Percentiles rank a stretch among this genome's conserved stretches.
Evolutionary conservation across 1,284 basidiomycete genomes (phyloP).

Genomic region (Porogramme epimiltina): DNA sequence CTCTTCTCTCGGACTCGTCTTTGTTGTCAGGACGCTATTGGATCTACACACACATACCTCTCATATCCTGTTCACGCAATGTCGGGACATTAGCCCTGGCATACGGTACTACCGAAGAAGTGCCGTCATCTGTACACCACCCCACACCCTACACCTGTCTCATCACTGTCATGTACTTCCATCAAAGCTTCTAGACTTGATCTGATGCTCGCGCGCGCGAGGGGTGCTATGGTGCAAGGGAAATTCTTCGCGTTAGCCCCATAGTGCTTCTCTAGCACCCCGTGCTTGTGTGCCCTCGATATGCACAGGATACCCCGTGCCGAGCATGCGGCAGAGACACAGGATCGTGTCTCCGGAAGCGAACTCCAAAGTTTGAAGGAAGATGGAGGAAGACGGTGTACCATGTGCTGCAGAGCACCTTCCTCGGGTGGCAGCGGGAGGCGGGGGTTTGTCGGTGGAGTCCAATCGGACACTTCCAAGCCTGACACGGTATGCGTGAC

Average conservation of each 20-base stretch:
- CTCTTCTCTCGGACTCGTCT: neutral
- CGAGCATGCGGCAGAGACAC: neutral
- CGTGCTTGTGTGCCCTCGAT: no score
- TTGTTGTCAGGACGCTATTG: neutral
- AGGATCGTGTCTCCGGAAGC: no score
- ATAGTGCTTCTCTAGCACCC: neutral
- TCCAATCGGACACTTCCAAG: neutral
- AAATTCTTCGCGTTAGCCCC: no score
- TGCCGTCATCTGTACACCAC: constrained; percentile 1
- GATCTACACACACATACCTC: neutral
- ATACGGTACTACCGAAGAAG: neutral
- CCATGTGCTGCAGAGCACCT: neutral
- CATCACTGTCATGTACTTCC: no score
- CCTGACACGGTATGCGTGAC: no score
- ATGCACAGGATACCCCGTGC: no score
- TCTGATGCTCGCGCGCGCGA: no score
- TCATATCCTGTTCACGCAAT: no score
- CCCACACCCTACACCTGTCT: neutral
- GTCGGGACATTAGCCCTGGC: no score
- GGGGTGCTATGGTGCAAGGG: no score
- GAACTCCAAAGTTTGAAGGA: no score
- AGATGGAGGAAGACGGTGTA: neutral
- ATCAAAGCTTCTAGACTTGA: no score
- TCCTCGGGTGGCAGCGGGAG: constrained; percentile 2
- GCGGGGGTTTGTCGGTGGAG: constrained; percentile 2